These are phyloP conservation scores for Parafenestella ontariensis DNA, from an alignment of 2,329 filamentous ascomycete species.

Conservation along the genomic window DNA sequence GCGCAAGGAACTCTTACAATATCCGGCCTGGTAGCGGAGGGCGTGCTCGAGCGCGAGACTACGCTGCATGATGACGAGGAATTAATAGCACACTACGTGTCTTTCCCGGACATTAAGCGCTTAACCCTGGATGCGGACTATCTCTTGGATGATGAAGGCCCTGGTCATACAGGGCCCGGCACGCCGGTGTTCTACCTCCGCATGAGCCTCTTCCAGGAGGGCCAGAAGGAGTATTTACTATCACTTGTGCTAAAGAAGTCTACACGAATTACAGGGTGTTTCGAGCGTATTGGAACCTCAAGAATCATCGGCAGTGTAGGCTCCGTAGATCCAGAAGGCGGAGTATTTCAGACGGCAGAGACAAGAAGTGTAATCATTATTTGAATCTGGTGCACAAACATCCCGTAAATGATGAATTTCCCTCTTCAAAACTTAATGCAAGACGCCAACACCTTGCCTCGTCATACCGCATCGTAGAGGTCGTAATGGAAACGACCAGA, in stretches of 20 bases:
- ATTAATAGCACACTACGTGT: background rate
- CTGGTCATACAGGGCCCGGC: background rate
- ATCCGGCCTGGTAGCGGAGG: background rate
- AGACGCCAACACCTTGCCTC: too few relatives aligned
- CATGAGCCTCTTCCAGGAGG: conserved; percentile 1
- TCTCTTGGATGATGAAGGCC: background rate
- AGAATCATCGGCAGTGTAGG: background rate
- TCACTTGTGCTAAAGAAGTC: conserved; percentile 1
- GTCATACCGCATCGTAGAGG: too few relatives aligned
- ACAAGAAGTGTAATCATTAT: background rate
- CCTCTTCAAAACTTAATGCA: background rate
- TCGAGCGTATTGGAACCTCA: conserved; percentile 2
- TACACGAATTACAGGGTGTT: background rate
- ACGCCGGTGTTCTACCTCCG: conserved; percentile 1
- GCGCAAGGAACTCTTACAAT: background rate
- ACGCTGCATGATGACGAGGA: background rate
- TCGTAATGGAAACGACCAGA: too few relatives aligned
- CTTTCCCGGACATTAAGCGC: background rate
- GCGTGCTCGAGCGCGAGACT: background rate
- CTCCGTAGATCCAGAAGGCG: background rate
- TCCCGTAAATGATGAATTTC: background rate
- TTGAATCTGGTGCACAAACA: background rate
- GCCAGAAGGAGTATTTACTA: background rate
- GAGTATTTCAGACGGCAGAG: background rate
- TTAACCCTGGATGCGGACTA: background rate